phyloP scores from a whole-genome alignment of 768 basidiomycete genomes.

The Psilocybe sp. region DNA sequence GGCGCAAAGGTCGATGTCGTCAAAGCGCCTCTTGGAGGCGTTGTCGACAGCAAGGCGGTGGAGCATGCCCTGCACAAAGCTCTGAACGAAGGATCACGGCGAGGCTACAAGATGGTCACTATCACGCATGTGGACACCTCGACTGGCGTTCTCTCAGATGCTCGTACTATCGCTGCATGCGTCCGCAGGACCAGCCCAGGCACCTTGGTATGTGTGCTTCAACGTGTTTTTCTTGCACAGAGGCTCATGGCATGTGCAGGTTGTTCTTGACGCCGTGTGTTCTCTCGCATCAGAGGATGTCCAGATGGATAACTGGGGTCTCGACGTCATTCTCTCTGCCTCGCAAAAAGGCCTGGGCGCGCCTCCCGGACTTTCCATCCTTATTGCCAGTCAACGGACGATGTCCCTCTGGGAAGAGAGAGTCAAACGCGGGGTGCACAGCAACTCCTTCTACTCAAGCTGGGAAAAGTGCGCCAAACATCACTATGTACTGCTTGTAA shows the following conservation, averaged over 20 bases:
- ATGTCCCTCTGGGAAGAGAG: conserved; percentile 50
- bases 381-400: conserved; percentile 79
- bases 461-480: conserved; percentile 44
- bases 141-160: conserved; percentile 79
- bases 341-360: conserved; percentile 91
- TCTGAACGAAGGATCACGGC: conserved; percentile 3
- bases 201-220: conserved; percentile 18
- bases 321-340: conserved; percentile 86
- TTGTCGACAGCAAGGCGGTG: conserved; percentile 51
- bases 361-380: conserved; percentile 89
- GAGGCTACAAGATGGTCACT: conserved; percentile 73
- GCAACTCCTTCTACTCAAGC: conserved; percentile 72
- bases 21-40: conserved; percentile 64
- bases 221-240: background rate
- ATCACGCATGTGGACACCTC: conserved; percentile 92
- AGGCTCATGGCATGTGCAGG: conserved; percentile 30
- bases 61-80: conserved; percentile 48
- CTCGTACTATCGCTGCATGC: conserved; percentile 35
- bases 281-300: conserved; percentile 96
- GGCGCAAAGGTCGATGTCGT: conserved; percentile 78
- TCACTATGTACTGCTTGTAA: background rate
- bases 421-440: conserved; percentile 18
- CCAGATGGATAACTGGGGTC: conserved; percentile 87
- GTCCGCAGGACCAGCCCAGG: too few species aligned
- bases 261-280: conserved; percentile 92